Conservation (phyloP, 371 early-diverging fungal genomes). For the Rhizomucor miehei region DNA sequence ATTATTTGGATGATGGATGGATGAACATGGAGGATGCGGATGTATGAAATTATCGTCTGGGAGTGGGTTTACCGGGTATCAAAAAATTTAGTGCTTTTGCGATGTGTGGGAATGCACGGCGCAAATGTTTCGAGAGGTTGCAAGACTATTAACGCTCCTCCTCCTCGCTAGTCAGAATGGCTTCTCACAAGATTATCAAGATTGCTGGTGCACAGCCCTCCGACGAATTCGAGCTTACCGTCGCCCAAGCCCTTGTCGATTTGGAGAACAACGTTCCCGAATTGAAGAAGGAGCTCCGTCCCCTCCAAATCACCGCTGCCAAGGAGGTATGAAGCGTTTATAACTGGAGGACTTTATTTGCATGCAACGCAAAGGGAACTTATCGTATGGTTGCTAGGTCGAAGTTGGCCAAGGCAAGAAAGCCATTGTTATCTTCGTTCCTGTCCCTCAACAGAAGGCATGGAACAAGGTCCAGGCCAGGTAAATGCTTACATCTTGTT, state of each 20-base stretch:
- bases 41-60: no score
- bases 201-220: slow-evolving; percentile 73
- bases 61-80: no score
- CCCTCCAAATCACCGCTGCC: slow-evolving; percentile 90
- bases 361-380: no score
- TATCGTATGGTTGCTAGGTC: slow-evolving; percentile 51
- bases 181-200: slow-evolving; percentile 74
- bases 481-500: slow-evolving; percentile 16
- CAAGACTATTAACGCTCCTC: no score
- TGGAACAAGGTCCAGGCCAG: slow-evolving; percentile 94
- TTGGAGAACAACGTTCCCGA: slow-evolving; percentile 93
- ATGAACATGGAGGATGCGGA: no score
- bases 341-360: neutral
- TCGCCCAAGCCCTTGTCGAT: slow-evolving; percentile 95
- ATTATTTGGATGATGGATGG: no score
- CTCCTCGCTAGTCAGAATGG: slow-evolving; percentile 25
- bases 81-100: no score
- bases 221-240: slow-evolving; percentile 89
- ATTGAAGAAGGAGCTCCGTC: slow-evolving; percentile 92
- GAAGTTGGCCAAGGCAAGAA: slow-evolving; percentile 93
- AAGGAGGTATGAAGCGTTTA: slow-evolving; percentile 69
- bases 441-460: slow-evolving; percentile 89
- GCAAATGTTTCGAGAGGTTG: no score
- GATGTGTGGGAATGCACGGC: no score
- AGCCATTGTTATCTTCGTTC: slow-evolving; percentile 96